Evolutionary conservation across 1,284 basidiomycete genomes (phyloP).

Genomic region (Rhodotorula sp.): DNA sequence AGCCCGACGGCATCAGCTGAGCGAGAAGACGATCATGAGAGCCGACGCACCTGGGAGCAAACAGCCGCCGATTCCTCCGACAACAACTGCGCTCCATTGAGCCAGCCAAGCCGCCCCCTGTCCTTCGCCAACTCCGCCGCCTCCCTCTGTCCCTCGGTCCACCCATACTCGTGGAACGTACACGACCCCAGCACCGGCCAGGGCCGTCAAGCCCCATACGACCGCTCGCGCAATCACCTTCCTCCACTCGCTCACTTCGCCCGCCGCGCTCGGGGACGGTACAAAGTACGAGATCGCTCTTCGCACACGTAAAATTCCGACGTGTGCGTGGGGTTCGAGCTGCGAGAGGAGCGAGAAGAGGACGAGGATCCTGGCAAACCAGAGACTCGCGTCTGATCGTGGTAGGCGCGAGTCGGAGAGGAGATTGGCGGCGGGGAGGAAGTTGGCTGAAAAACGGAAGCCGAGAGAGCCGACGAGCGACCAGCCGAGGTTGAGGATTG

Average conservation of each 20-base stretch:
- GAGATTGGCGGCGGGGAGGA: conserved; percentile 34
- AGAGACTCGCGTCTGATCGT: conserved; percentile 39
- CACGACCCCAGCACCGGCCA: neutral
- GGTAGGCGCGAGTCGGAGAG: conserved; percentile 39
- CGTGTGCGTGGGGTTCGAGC: conserved; percentile 13
- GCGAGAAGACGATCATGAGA: neutral
- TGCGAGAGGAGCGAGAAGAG: conserved; percentile 37
- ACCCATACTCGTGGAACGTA: conserved; percentile 1
- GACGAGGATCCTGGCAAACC: conserved; percentile 38
- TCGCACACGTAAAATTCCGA: conserved; percentile 10
- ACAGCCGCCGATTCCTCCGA: conserved; percentile 35
- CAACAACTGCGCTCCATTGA: conserved; percentile 38
- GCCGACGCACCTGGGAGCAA: conserved; percentile 30
- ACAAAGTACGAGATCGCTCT: conserved; percentile 9
- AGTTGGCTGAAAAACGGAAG: conserved; percentile 9
- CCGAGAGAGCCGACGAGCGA: conserved; percentile 44
- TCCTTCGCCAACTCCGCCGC: conserved; percentile 20
- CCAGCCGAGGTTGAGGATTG: conserved; percentile 42
- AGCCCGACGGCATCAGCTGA: neutral
- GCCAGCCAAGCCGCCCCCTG: conserved; percentile 34
- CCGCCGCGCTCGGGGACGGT: neutral
- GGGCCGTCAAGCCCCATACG: conserved; percentile 1
- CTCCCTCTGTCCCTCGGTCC: neutral
- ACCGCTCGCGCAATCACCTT: neutral
- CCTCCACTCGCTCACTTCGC: neutral